Percentiles rank a stretch among this genome's conserved stretches.
These are phyloP conservation scores for Cenchrus fungigraminus DNA, from an alignment of 176 grass and related monocot genomes.

Conservation along the genomic window DNA sequence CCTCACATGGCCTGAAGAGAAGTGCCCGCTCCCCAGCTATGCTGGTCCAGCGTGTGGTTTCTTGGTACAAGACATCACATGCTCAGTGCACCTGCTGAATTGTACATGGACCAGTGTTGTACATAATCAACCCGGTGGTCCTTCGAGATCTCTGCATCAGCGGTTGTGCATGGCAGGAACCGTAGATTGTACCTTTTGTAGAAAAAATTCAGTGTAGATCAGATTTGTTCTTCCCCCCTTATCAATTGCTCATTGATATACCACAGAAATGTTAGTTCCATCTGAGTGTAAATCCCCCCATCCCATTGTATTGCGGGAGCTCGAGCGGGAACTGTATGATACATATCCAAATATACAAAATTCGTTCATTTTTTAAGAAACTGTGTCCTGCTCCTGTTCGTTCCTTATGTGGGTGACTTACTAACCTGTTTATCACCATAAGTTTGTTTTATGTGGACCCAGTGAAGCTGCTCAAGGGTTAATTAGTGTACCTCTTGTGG, in stretches of 20 bases:
- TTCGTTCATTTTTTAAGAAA: slow-evolving; percentile 45
- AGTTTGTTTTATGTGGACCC: slow-evolving; percentile 1
- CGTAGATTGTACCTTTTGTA: slow-evolving; percentile 60
- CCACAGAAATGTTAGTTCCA: slow-evolving; percentile 20
- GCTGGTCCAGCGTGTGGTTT: slow-evolving; percentile 51
- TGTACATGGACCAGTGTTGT: slow-evolving; percentile 56
- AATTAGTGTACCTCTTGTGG: slow-evolving; percentile 40
- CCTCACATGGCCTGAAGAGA: slow-evolving; percentile 54
- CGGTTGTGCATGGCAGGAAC: slow-evolving; percentile 59
- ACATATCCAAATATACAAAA: slow-evolving; percentile 41
- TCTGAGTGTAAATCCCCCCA: slow-evolving; percentile 47
- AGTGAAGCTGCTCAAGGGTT: slow-evolving; percentile 5
- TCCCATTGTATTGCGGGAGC: slow-evolving; percentile 39
- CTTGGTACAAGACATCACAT: slow-evolving; percentile 81
- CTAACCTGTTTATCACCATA: slow-evolving; percentile 24
- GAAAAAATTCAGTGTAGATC: slow-evolving; percentile 59
- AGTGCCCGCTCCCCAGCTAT: slow-evolving; percentile 50
- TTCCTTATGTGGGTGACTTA: neutral
- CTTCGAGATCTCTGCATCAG: slow-evolving; percentile 53
- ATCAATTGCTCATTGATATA: slow-evolving; percentile 48
- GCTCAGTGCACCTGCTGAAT: slow-evolving; percentile 61
- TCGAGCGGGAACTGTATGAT: slow-evolving; percentile 26
- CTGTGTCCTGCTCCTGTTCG: neutral
- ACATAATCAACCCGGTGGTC: slow-evolving; percentile 65
- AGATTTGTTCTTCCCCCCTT: slow-evolving; percentile 34